Base-by-base conservation (phyloP, 805 yeast genomes). In the Teunomyces cretensis region DNA sequence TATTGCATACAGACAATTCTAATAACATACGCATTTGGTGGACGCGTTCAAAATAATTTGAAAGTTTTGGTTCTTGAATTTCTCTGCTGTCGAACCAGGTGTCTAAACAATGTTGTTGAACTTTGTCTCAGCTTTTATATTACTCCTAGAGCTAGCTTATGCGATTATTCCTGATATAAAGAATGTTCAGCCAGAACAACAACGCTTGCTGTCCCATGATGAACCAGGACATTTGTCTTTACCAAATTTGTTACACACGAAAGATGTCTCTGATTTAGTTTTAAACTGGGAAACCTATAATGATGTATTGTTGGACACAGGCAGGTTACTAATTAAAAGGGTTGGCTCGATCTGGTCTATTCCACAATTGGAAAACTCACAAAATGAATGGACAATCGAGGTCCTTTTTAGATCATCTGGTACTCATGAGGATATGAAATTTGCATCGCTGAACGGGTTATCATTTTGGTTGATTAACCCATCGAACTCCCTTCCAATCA, bases 351-450 rank as follows among this genome's bases (percentile, higher is more conserved):
- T 81, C 2, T 78, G 83, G 82, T 65, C 62, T 31, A 58, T 33
- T 38, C 52, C 45, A 9, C 56, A 53, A 8, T 56, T 58, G 41
- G 67, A 50, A 12, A 52, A 54, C 24, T 44, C 62, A 3, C 50
- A 49, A 19, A 48, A 60, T 11, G 76, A 72, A 46, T 81, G 82
- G 75, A 77, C 91, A 0, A 52, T 81, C 8, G 90, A 86, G 52
- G 57, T 79, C 38, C 78, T 84, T 2, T 75, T 85, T 52, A 75
- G 94, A 62, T 79, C 87, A 39, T 60, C 78, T 6, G 86, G 86
- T 6, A 65, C 51, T 8, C 48, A 46, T 6, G 50, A 51, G 26
- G 74, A 68, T 48, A 52, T 58, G 35, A 36, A 46, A 12, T 67
- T 47, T 49, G 52, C 47, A 33, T 64, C 58, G 22, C 41, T 50